A percentile compares a stretch with the other conserved stretches of the same genome.
These are phyloP conservation scores for Fusarium devonianum DNA, from an alignment of 2,329 filamentous ascomycete species.

Conservation along the genomic window DNA sequence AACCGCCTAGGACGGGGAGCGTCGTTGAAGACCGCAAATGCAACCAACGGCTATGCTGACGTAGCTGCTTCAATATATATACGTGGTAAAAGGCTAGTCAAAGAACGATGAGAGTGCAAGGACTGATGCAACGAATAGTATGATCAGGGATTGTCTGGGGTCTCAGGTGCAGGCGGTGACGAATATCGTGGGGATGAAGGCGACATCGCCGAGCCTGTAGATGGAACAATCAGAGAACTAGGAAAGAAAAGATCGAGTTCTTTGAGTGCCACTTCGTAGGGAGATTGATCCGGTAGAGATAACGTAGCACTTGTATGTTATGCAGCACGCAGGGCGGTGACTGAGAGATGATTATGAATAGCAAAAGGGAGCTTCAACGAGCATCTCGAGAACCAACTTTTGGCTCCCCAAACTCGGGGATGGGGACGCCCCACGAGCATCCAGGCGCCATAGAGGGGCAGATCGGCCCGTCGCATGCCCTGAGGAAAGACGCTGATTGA, in stretches of 20 bases:
- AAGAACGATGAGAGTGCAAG: slow-evolving; percentile 7
- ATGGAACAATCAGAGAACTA: slow-evolving; percentile 8
- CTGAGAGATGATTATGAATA: not conserved
- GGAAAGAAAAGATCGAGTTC: slow-evolving; percentile 1
- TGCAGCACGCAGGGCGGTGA: no score
- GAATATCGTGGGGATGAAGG: slow-evolving; percentile 40
- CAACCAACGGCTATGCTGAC: slow-evolving; percentile 13
- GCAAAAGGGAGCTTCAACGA: slow-evolving; percentile 2
- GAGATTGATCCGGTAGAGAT: no score
- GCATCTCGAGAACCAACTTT: not conserved
- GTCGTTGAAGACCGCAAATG: not conserved
- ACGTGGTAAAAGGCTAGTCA: slow-evolving; percentile 23
- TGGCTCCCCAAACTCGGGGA: not conserved
- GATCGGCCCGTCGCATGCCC: slow-evolving; percentile 20
- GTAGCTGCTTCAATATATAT: slow-evolving; percentile 10
- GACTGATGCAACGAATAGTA: slow-evolving; percentile 36
- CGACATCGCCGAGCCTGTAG: slow-evolving; percentile 27
- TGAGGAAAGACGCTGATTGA: not conserved
- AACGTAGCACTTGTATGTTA: no score
- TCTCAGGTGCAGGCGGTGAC: slow-evolving; percentile 33
- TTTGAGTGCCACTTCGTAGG: no score
- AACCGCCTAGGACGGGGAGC: no score
- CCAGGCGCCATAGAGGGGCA: slow-evolving; percentile 13
- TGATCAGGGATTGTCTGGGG: slow-evolving; percentile 10
- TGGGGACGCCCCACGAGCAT: slow-evolving; percentile 4